Base-by-base conservation (phyloP, 2,329 filamentous ascomycete genomes). In the Trichoderma gracile region DNA sequence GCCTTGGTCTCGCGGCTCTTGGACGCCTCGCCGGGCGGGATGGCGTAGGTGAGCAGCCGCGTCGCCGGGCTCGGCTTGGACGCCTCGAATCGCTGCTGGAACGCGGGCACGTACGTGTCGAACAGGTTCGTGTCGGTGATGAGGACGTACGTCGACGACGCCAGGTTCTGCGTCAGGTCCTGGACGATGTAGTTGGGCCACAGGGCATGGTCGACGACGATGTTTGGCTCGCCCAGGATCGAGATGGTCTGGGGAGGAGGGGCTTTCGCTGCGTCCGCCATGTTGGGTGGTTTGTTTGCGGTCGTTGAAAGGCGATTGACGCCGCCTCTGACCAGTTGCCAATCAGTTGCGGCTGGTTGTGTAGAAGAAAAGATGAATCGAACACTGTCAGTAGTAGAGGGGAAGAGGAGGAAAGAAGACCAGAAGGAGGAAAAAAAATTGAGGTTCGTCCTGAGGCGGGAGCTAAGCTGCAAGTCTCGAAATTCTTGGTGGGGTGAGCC, bases 121-220 rank as follows among this genome's bases (percentile, higher is more conserved):
- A 85, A 86, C 67, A 99, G 86, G 75, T 98, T 98, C 52, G 93
- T 96, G 79, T 99, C 95, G 77, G 95, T 98, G 73, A 99, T 91
- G 67, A 99, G 88, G 65, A 98, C 90, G 76, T 98, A 99, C 67
- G 94, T 98, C 19, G 93, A 96, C 21, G 93, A 95, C 57, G 85
- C 78, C 66, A 95, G 82, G 74, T 89, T 91, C 63, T 84, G 79
- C 67, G 98, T 82, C 64, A 99, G 84, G 78, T 99, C 94, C 70
- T 88, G 79, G 60, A 89, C 87, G 68, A 98, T 88, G 75, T 91
- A 95, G 73, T 84, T 84, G 68, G 89, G 86, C 92, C 93, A 97
- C 63, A 99, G 86, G 69, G 90, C 92, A 75, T 96, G 92, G 75
- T 97, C 92, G 73, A 97, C 89, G 68, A 97, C 83, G 71, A 99